A percentile compares a stretch with the other conserved stretches of the same genome.
Conservation (phyloP, 2,329 filamentous ascomycete genomes). For the Penicillium crustosum region DNA sequence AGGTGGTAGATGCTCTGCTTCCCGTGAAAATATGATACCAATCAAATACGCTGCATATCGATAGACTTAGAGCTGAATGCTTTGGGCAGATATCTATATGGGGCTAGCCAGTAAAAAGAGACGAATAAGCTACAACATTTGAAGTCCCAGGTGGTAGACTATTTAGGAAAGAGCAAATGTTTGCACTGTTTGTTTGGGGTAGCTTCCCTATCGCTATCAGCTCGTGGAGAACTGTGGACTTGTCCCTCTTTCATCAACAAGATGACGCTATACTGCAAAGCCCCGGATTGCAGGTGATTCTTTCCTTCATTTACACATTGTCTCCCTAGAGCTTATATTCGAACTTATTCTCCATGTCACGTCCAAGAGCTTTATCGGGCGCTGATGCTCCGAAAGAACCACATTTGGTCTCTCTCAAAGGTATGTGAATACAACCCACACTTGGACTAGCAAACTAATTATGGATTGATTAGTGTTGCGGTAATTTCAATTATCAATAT, state of each 20-base stretch:
- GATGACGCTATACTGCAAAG: conserved; percentile 13
- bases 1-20: not conserved
- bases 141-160: not conserved
- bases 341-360: conserved; percentile 38
- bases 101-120: not conserved
- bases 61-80: too few relatives aligned
- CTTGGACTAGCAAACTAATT: not conserved
- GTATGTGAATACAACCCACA: conserved; percentile 29
- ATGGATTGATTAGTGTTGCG: conserved; percentile 35
- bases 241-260: conserved; percentile 9
- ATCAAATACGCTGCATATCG: not conserved
- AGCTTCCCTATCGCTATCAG: conserved; percentile 25
- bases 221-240: conserved; percentile 6
- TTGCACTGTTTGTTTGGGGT: conserved; percentile 29
- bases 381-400: conserved; percentile 64
- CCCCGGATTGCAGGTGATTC: not conserved
- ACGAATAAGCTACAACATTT: not conserved
- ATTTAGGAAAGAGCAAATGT: not conserved
- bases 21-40: too few relatives aligned
- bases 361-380: conserved; percentile 43
- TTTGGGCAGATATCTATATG: not conserved
- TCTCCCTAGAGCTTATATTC: not conserved
- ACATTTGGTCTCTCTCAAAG: conserved; percentile 76
- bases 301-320: not conserved
- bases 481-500: conserved; percentile 27